A percentile compares a stretch with the other conserved stretches of the same genome.
These are phyloP conservation scores for Carallia brachiata DNA, from an alignment of 345 rosid species.

Conservation along the genomic window DNA sequence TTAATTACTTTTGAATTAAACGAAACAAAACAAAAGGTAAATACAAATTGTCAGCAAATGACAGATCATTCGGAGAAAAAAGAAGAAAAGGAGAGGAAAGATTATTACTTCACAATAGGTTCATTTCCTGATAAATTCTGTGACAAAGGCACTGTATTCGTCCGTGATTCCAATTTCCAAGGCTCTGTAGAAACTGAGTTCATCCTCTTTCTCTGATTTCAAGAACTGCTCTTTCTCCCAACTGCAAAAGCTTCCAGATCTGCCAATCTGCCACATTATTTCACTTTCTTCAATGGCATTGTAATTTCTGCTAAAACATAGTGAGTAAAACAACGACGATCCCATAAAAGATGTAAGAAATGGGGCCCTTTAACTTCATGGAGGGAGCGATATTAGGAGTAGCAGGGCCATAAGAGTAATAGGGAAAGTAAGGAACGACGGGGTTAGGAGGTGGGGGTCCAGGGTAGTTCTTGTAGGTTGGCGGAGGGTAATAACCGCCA, in stretches of 20 bases:
- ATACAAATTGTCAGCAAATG: slow-evolving; percentile 26
- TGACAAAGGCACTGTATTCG: slow-evolving; percentile 1
- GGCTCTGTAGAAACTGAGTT: background rate
- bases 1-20: slow-evolving; percentile 13
- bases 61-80: slow-evolving; percentile 23
- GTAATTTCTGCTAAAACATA: slow-evolving; percentile 19
- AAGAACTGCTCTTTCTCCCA: background rate
- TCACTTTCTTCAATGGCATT: slow-evolving; percentile 1
- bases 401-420: slow-evolving; percentile 70
- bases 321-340: slow-evolving; percentile 22
- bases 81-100: slow-evolving; percentile 8
- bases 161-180: background rate
- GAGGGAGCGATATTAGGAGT: slow-evolving; percentile 32
- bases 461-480: slow-evolving; percentile 40
- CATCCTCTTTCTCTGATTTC: background rate
- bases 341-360: slow-evolving; percentile 3
- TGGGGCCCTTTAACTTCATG: background rate
- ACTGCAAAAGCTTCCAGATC: slow-evolving; percentile 34
- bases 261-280: slow-evolving; percentile 40
- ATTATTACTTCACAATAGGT: background rate
- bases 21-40: slow-evolving; percentile 10
- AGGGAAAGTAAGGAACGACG: slow-evolving; percentile 97
- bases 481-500: slow-evolving; percentile 57
- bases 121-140: background rate
- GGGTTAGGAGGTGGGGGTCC: slow-evolving; percentile 94